Evolutionary conservation across 768 basidiomycete genomes (phyloP).

Genomic region (Pleurotus eryngii): DNA sequence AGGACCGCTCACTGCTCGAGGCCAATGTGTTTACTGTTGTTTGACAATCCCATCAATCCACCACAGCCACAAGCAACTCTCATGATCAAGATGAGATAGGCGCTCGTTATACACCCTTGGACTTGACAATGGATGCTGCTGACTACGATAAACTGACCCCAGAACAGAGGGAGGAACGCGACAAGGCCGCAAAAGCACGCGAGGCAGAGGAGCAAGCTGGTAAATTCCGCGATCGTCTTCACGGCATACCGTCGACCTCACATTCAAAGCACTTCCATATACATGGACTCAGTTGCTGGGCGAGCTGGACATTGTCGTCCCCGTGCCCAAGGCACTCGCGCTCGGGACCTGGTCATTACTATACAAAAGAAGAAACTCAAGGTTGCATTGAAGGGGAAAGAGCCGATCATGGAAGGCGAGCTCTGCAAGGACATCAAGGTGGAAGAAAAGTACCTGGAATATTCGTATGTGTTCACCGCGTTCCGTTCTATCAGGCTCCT

Average conservation of each 20-base stretch:
- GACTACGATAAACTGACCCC: slow-evolving; percentile 75
- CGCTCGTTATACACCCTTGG: slow-evolving; percentile 11
- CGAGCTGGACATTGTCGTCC: slow-evolving; percentile 79
- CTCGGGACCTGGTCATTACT: slow-evolving; percentile 64
- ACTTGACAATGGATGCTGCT: slow-evolving; percentile 35
- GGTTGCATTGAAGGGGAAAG: slow-evolving; percentile 82
- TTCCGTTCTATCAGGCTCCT: not conserved
- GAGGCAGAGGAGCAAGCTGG: slow-evolving; percentile 85
- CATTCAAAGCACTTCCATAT: slow-evolving; percentile 75
- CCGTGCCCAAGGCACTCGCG: slow-evolving; percentile 86
- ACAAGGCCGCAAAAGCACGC: slow-evolving; percentile 62
- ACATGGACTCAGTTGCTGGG: slow-evolving; percentile 87
- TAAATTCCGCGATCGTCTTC: slow-evolving; percentile 32
- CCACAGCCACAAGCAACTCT: not conserved
- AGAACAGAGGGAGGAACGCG: slow-evolving; percentile 72
- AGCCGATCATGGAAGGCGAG: slow-evolving; percentile 84
- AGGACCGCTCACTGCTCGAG: not conserved
- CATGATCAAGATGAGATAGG: slow-evolving; percentile 3
- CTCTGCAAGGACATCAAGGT: slow-evolving; percentile 92
- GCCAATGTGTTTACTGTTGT: not conserved
- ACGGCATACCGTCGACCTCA: slow-evolving; percentile 11
- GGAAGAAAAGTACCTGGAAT: slow-evolving; percentile 95
- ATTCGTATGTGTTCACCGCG: slow-evolving; percentile 54
- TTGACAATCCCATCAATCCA: not conserved
- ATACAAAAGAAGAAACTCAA: slow-evolving; percentile 82